Evolutionary conservation across 164 flowering plant species (phyloP).

Genomic region (Piper betle): DNA sequence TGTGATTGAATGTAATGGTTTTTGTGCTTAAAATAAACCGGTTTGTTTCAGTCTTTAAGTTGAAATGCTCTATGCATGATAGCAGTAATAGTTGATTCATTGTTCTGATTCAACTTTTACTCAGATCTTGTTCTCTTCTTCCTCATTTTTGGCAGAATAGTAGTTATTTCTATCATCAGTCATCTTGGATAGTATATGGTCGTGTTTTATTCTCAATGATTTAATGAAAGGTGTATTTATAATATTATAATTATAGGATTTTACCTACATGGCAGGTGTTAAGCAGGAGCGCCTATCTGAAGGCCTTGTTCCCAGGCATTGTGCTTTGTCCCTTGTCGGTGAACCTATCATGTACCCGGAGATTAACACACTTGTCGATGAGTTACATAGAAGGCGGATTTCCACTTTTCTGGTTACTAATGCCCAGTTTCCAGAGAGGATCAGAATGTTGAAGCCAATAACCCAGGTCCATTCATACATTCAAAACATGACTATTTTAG

Average conservation of each 20-base stretch:
- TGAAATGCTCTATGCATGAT: too few relatives aligned
- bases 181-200: too few relatives aligned
- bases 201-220: too few relatives aligned
- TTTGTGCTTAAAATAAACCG: too few relatives aligned
- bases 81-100: too few relatives aligned
- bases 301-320: constrained; percentile 89
- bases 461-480: constrained; percentile 51
- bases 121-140: background rate
- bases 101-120: too few relatives aligned
- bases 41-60: too few relatives aligned
- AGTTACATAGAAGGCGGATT: constrained; percentile 71
- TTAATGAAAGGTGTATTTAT: too few relatives aligned
- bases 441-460: constrained; percentile 54
- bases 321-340: constrained; percentile 98
- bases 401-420: constrained; percentile 97
- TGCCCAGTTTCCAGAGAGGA: constrained; percentile 96
- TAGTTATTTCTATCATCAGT: too few relatives aligned
- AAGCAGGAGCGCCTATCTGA: constrained; percentile 57
- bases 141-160: too few relatives aligned
- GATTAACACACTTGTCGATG: constrained; percentile 82
- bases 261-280: constrained; percentile 40
- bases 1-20: background rate
- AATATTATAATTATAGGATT: too few relatives aligned
- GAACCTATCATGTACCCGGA: constrained; percentile 99
- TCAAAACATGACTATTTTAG: too few relatives aligned